A percentile compares a stretch with the other conserved stretches of the same genome.
Conservation (phyloP, 2,329 filamentous ascomycete species). For the Hymenoscyphus fructigenus region DNA sequence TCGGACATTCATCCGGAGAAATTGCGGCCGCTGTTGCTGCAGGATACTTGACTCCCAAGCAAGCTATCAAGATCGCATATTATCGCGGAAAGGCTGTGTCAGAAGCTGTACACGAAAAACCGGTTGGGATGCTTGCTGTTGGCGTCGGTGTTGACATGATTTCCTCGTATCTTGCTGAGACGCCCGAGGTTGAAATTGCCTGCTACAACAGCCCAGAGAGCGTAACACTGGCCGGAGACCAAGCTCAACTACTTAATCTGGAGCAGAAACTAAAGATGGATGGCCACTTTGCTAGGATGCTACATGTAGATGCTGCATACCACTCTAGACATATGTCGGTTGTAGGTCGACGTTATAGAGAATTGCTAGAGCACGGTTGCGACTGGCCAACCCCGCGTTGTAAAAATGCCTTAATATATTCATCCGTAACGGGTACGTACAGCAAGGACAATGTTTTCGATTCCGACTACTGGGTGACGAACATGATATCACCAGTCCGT, state of each 20-base stretch:
- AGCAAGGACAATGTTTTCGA: constrained; percentile 3
- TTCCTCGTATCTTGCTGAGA: no score
- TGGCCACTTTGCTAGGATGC: constrained; percentile 23
- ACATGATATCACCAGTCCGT: constrained; percentile 21
- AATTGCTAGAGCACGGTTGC: not conserved
- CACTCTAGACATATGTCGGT: constrained; percentile 28
- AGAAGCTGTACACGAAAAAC: not conserved
- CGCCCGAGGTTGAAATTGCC: constrained; percentile 22
- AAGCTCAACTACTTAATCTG: constrained; percentile 10
- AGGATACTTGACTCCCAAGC: constrained; percentile 32
- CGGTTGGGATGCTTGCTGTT: constrained; percentile 20
- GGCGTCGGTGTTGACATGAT: constrained; percentile 14
- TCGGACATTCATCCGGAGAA: constrained; percentile 49
- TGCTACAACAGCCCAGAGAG: constrained; percentile 33
- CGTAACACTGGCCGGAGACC: constrained; percentile 30
- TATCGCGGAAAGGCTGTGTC: constrained; percentile 14
- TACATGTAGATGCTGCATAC: constrained; percentile 31
- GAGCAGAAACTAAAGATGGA: constrained; percentile 16
- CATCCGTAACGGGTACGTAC: not conserved
- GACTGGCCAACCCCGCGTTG: no score
- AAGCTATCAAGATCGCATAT: constrained; percentile 20
- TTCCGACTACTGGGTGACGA: constrained; percentile 19
- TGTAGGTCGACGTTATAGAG: constrained; percentile 6
- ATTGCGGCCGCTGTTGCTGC: constrained; percentile 47
- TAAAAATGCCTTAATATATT: constrained; percentile 4